Evolutionary conservation across 768 basidiomycete species (phyloP).

Genomic region (Rhizopogon vesiculosus): DNA sequence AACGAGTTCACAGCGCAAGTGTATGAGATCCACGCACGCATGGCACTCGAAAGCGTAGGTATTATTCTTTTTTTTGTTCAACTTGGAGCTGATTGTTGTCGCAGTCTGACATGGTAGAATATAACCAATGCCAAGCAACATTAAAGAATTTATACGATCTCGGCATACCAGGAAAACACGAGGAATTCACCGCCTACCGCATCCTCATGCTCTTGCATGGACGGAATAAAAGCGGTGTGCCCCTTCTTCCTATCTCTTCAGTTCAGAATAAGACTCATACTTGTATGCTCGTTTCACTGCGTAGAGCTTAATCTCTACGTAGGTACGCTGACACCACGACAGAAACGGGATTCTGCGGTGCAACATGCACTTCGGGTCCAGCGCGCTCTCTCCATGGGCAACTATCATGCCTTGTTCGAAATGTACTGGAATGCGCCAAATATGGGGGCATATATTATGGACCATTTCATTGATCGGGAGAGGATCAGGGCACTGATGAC

Average conservation of each 20-base stretch:
- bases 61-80: slow-evolving; percentile 3
- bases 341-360: slow-evolving; percentile 78
- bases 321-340: slow-evolving; percentile 93
- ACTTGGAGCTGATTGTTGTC: slow-evolving; percentile 11
- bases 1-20: slow-evolving; percentile 97
- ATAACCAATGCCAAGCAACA: slow-evolving; percentile 95
- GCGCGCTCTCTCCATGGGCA: slow-evolving; percentile 84
- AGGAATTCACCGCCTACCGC: slow-evolving; percentile 96
- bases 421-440: slow-evolving; percentile 83
- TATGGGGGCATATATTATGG: slow-evolving; percentile 99
- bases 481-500: slow-evolving; percentile 79
- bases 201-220: slow-evolving; percentile 95
- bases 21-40: slow-evolving; percentile 97
- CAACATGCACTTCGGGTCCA: slow-evolving; percentile 89
- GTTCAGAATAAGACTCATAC: not conserved
- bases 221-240: slow-evolving; percentile 86
- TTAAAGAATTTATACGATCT: slow-evolving; percentile 89
- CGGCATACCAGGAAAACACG: slow-evolving; percentile 86
- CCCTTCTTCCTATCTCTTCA: not conserved
- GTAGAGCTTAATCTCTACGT: slow-evolving; percentile 93
- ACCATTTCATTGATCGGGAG: slow-evolving; percentile 94
- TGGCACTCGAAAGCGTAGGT: slow-evolving; percentile 88
- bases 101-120: slow-evolving; percentile 97
- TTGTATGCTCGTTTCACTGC: not conserved
- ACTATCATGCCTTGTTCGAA: slow-evolving; percentile 90